phyloP scores from a whole-genome alignment of 169 alveolate species.

The Eimeria praecox region DNA sequence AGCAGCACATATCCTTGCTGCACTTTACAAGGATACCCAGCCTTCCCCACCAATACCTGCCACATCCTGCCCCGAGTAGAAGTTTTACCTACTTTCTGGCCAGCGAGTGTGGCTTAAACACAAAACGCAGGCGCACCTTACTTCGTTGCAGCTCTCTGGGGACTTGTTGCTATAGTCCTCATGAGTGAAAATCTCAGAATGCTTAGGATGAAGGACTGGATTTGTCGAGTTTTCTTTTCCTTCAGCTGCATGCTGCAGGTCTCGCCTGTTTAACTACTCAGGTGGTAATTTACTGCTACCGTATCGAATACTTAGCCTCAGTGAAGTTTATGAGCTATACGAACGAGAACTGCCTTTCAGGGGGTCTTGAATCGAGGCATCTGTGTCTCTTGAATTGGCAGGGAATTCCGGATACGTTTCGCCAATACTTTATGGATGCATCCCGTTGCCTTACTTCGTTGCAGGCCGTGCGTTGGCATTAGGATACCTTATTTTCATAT shows the following conservation, averaged over 20 bases:
- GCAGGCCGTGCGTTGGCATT: conserved; percentile 13
- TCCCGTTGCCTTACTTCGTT: background rate
- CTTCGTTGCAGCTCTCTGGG: background rate
- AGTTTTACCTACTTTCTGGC: background rate
- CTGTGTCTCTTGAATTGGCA: background rate
- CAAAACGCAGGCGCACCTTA: too few relatives aligned
- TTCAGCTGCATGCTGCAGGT: background rate
- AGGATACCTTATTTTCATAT: background rate
- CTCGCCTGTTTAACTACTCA: background rate
- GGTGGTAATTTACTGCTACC: background rate
- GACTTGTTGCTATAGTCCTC: background rate
- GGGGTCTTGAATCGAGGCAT: background rate
- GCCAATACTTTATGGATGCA: background rate
- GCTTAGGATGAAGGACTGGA: background rate
- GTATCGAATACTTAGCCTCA: background rate
- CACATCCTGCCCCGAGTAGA: background rate
- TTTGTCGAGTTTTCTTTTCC: background rate
- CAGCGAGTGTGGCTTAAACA: conserved; percentile 1
- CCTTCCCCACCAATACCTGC: background rate
- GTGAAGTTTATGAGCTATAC: background rate
- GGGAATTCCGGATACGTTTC: background rate
- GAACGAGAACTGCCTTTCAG: background rate
- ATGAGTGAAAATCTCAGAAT: background rate
- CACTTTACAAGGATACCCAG: too few relatives aligned
- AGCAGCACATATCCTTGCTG: background rate